phyloP scores from a whole-genome alignment of 2,329 filamentous ascomycete species.

The Paracoccidioides lutzii region DNA sequence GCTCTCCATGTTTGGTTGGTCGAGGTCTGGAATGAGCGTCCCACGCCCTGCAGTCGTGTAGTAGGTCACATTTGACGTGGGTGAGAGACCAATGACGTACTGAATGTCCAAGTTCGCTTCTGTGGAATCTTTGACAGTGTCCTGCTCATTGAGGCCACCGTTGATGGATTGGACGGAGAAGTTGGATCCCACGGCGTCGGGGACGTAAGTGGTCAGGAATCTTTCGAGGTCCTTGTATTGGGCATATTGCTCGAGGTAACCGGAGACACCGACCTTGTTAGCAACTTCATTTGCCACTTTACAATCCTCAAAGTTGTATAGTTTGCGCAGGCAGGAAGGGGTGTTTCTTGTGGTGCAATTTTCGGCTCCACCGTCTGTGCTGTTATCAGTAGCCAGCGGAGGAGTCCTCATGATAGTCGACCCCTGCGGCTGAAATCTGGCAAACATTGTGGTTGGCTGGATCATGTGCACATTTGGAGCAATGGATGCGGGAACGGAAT shows the following conservation, averaged over 20 bases:
- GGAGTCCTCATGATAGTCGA: constrained; percentile 25
- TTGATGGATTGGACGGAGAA: constrained; percentile 49
- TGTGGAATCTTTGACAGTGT: constrained; percentile 28
- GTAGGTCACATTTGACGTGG: constrained; percentile 38
- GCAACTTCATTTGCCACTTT: constrained; percentile 22
- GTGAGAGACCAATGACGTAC: constrained; percentile 44
- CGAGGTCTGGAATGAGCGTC: constrained; percentile 38
- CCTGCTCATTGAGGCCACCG: constrained; percentile 40
- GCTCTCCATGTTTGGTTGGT: constrained; percentile 25
- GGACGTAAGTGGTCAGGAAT: constrained; percentile 45
- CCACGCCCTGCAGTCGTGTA: constrained; percentile 49
- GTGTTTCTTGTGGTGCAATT: constrained; percentile 32
- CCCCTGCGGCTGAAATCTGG: constrained; percentile 15
- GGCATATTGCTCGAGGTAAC: constrained; percentile 41
- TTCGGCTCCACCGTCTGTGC: constrained; percentile 10
- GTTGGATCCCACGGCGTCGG: constrained; percentile 37
- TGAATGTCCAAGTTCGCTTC: constrained; percentile 56
- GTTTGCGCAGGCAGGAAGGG: constrained; percentile 36
- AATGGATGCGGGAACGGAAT: constrained; percentile 48
- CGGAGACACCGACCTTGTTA: constrained; percentile 35
- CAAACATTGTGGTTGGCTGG: constrained; percentile 53
- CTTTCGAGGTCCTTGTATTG: constrained; percentile 42
- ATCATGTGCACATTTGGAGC: constrained; percentile 47
- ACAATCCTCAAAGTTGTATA: constrained; percentile 38
- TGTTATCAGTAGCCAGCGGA: constrained; percentile 5